phyloP scores from a whole-genome alignment of 345 rosid genomes.

The Litchi chinensis region DNA sequence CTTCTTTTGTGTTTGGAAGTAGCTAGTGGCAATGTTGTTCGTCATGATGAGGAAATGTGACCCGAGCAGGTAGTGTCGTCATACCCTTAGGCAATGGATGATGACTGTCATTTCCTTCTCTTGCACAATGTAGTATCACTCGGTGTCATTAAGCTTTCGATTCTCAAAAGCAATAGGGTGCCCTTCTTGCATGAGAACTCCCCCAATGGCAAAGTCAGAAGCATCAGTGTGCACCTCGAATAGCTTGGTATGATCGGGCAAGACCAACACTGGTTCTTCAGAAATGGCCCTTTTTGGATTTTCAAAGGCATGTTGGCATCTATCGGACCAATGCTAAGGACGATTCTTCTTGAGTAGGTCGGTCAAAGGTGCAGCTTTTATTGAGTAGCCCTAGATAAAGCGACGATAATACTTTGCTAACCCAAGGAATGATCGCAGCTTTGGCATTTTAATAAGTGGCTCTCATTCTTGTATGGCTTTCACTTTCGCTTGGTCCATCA shows the following conservation, averaged over 20 bases:
- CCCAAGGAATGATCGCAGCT: background rate
- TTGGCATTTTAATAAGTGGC: fast-evolving
- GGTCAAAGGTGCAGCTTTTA: background rate
- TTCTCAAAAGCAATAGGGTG: background rate
- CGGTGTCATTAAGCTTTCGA: too few relatives aligned
- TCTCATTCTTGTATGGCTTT: background rate
- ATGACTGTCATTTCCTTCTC: too few relatives aligned
- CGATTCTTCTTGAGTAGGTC: background rate
- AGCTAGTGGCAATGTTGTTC: too few relatives aligned
- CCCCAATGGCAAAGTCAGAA: background rate
- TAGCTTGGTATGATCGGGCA: background rate
- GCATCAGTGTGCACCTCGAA: slow-evolving; percentile 3
- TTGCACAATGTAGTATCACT: too few relatives aligned
- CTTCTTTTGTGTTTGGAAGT: too few relatives aligned
- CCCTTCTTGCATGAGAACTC: slow-evolving; percentile 8
- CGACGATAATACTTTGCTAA: background rate
- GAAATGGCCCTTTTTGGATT: background rate
- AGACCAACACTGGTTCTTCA: background rate
- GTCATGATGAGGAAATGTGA: too few relatives aligned
- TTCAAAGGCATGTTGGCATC: background rate
- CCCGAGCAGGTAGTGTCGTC: too few relatives aligned
- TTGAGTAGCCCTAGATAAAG: background rate
- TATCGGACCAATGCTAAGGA: background rate
- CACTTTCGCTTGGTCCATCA: background rate
- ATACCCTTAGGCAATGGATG: too few relatives aligned